These are phyloP conservation scores for Thelonectria olida DNA, from an alignment of 2,329 filamentous ascomycete species.

Conservation along the genomic window DNA sequence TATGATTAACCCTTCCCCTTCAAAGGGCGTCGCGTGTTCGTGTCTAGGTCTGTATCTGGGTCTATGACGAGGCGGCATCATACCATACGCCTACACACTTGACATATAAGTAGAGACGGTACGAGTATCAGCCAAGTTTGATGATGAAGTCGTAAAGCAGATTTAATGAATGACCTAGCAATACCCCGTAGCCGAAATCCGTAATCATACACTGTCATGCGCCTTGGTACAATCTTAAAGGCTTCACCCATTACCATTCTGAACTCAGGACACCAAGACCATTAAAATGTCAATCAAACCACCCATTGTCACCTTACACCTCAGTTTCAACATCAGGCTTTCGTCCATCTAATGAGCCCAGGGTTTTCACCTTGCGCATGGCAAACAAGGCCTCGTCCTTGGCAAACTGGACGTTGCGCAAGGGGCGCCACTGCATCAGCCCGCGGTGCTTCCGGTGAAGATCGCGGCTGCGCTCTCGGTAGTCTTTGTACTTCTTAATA, in stretches of 20 bases:
- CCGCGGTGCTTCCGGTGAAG: conserved; percentile 88
- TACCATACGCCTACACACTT: too few relatives aligned
- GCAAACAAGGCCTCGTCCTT: conserved; percentile 88
- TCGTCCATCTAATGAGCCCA: conserved; percentile 80
- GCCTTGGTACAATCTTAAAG: conserved; percentile 26
- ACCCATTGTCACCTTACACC: conserved; percentile 47
- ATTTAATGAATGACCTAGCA: not conserved
- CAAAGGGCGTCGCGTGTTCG: too few relatives aligned
- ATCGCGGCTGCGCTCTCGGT: conserved; percentile 74
- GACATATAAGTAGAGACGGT: too few relatives aligned
- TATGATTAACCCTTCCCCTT: not conserved
- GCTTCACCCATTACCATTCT: not conserved
- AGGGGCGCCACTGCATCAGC: conserved; percentile 94
- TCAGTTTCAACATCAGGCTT: conserved; percentile 91
- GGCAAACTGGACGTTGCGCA: conserved; percentile 85
- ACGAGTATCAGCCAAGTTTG: too few relatives aligned
- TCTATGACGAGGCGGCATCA: too few relatives aligned
- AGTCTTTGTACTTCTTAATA: conserved; percentile 67
- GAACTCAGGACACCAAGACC: not conserved
- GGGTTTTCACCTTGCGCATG: conserved; percentile 77
- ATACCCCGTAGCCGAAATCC: not conserved
- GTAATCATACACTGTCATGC: conserved; percentile 12
- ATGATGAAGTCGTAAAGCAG: too few relatives aligned
- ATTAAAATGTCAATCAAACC: conserved; percentile 5
- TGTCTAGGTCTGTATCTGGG: too few relatives aligned